Evolutionary conservation across 441 rosid species (phyloP).

Genomic region (Pelargonium citronellum): DNA sequence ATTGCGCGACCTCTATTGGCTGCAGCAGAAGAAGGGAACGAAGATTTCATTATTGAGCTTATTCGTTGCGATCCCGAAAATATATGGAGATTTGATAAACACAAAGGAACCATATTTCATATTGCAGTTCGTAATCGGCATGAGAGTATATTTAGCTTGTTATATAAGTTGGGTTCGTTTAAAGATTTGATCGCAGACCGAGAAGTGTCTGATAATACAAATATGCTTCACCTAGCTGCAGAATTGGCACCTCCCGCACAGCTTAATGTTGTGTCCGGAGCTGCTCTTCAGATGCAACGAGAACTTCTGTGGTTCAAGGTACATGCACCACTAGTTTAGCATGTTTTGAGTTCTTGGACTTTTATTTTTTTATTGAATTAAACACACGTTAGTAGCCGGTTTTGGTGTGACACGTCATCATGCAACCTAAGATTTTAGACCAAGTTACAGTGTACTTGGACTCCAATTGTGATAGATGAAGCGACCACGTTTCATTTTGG

Average conservation of each 20-base stretch:
- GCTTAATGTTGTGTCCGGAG: not conserved
- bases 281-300: not conserved
- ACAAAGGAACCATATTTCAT: not conserved
- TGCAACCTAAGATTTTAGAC: too few relatives aligned
- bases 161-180: not conserved
- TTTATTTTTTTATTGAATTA: too few relatives aligned
- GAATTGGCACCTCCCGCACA: not conserved
- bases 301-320: constrained; percentile 2
- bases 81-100: not conserved
- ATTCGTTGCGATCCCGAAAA: not conserved
- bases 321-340: not conserved
- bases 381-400: not conserved
- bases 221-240: not conserved
- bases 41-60: not conserved
- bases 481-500: too few relatives aligned
- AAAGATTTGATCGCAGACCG: not conserved
- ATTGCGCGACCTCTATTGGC: not conserved
- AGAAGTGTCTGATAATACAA: not conserved
- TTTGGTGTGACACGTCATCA: too few relatives aligned
- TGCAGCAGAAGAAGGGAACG: not conserved
- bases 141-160: not conserved
- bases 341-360: not conserved
- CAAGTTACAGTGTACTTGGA: too few relatives aligned
- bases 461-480: too few relatives aligned
- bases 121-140: constrained; percentile 1